phyloP scores from a whole-genome alignment of 2,329 filamentous ascomycete species.

The Gliomastix tumulicola region DNA sequence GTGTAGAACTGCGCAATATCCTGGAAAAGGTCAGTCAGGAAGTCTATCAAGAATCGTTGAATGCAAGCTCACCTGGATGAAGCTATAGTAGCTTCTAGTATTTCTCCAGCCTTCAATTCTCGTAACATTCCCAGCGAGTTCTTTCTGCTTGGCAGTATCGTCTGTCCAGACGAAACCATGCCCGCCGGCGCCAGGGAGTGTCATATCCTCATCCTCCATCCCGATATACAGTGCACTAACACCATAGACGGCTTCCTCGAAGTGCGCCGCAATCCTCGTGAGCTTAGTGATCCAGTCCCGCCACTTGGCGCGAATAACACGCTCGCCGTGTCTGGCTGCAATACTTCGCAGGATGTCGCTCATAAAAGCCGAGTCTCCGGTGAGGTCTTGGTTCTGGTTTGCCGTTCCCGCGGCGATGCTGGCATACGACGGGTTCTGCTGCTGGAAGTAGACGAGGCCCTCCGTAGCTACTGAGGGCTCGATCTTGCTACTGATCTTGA shows the following conservation, averaged over 20 bases:
- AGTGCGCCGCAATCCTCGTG: conserved; percentile 83
- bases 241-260: conserved; percentile 93
- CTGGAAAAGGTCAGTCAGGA: conserved; percentile 25
- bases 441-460: conserved; percentile 80
- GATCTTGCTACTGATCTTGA: conserved; percentile 89
- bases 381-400: conserved; percentile 55
- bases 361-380: conserved; percentile 87
- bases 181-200: conserved; percentile 56
- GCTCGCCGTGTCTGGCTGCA: conserved; percentile 77
- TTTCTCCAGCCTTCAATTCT: conserved; percentile 96
- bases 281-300: conserved; percentile 93
- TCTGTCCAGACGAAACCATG: conserved; percentile 96
- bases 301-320: conserved; percentile 87
- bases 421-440: conserved; percentile 58
- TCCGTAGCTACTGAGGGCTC: conserved; percentile 77
- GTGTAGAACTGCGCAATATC: conserved; percentile 60
- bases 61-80: conserved; percentile 62
- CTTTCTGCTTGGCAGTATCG: conserved; percentile 70
- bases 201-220: conserved; percentile 60
- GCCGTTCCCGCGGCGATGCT: conserved; percentile 35
- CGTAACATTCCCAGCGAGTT: conserved; percentile 85
- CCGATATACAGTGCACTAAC: conserved; percentile 84
- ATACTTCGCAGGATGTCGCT: conserved; percentile 78
- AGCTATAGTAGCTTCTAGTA: conserved; percentile 91
- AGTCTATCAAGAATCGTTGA: not conserved